phyloP scores from a whole-genome alignment of 495 filamentous ascomycete species.

The Cercophora scortea region DNA sequence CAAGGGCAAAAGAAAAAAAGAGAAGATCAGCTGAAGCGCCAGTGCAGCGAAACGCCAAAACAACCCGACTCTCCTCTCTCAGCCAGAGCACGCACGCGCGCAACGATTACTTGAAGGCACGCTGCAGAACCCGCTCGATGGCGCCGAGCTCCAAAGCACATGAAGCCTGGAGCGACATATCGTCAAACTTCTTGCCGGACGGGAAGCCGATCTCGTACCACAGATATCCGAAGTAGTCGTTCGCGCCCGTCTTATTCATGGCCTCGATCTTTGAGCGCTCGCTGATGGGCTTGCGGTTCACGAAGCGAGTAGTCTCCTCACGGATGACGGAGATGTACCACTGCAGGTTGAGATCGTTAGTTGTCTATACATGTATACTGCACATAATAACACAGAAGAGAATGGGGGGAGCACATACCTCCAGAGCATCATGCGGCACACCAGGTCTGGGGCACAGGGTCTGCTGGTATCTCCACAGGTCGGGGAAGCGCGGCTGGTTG shows the following conservation, averaged over 20 bases:
- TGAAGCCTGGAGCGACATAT: slow-evolving; percentile 26
- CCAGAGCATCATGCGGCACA: slow-evolving; percentile 33
- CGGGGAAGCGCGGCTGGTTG: slow-evolving; percentile 29
- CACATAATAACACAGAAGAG: no score
- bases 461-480: slow-evolving; percentile 33
- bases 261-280: slow-evolving; percentile 25
- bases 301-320: slow-evolving; percentile 29
- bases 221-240: slow-evolving; percentile 36
- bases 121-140: slow-evolving; percentile 30
- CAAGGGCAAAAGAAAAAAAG: no score
- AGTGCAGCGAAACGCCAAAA: no score
- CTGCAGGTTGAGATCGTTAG: slow-evolving; percentile 13
- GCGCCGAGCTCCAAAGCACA: slow-evolving; percentile 29
- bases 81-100: no score
- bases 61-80: no score
- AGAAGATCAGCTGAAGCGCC: no score
- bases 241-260: slow-evolving; percentile 2
- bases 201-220: slow-evolving; percentile 30
- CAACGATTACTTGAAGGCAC: slow-evolving; percentile 2
- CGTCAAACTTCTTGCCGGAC: slow-evolving; percentile 16
- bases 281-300: slow-evolving; percentile 11
- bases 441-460: slow-evolving; percentile 33
- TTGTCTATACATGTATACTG: no score
- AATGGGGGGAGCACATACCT: slow-evolving; percentile 33
- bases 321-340: slow-evolving; percentile 47